Evolutionary conservation across 352 stramenopile genomes (phyloP).

Genomic region (Phytophthora idaei): DNA sequence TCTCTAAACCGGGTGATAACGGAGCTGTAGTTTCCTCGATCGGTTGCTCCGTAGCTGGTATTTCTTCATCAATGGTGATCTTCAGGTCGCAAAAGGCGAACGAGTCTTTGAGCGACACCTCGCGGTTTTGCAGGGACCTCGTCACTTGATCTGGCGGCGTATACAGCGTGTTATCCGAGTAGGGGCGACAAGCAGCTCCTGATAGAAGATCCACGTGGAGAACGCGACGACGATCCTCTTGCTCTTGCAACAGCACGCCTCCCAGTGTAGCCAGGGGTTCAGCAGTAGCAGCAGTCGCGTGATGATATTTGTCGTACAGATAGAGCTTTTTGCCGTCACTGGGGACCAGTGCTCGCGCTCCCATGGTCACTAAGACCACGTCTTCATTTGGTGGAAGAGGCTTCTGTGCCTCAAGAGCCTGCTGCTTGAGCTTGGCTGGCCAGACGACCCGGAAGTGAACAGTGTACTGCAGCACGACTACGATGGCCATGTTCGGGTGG

Average conservation of each 20-base stretch:
- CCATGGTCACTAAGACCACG: constrained; percentile 78
- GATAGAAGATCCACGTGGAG: constrained; percentile 77
- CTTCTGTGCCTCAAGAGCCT: constrained; percentile 64
- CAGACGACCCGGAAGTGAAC: constrained; percentile 81
- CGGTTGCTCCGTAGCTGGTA: constrained; percentile 1
- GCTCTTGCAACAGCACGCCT: constrained; percentile 11
- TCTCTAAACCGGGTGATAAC: constrained; percentile 19
- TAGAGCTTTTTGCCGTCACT: constrained; percentile 83
- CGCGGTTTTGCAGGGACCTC: constrained; percentile 29
- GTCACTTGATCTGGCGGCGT: constrained; percentile 52
- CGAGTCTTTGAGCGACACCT: constrained; percentile 49
- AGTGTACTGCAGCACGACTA: constrained; percentile 88
- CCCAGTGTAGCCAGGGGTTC: constrained; percentile 31
- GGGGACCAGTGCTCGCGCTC: constrained; percentile 61
- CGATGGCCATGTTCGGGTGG: constrained; percentile 77
- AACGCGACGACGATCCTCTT: constrained; percentile 36
- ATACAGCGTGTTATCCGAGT: constrained; percentile 80
- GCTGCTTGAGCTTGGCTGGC: constrained; percentile 68
- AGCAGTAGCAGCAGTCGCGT: constrained; percentile 25
- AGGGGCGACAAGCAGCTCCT: constrained; percentile 64
- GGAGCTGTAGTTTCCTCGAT: constrained; percentile 17
- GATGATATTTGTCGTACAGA: constrained; percentile 67
- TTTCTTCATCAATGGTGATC: constrained; percentile 39
- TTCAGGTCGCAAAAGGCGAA: constrained; percentile 74
- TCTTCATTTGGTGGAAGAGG: constrained; percentile 68